These are phyloP conservation scores for Penicillium fimorum DNA, from an alignment of 495 filamentous ascomycete genomes.

Conservation along the genomic window DNA sequence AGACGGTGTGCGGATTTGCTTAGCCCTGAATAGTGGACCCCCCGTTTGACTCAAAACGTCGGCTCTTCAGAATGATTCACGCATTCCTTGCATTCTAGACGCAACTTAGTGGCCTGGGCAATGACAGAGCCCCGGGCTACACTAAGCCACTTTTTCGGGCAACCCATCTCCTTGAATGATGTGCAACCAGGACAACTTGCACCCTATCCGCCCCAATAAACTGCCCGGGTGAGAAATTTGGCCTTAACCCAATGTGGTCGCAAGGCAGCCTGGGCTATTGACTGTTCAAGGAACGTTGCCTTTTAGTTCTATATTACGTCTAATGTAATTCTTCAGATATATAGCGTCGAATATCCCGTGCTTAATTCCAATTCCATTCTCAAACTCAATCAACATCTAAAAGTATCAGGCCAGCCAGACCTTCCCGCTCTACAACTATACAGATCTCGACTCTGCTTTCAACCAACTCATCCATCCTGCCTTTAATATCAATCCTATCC, in stretches of 20 bases:
- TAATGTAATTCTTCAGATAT: background rate
- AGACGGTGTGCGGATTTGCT: conserved; percentile 21
- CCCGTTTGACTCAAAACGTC: conserved; percentile 10
- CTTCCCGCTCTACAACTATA: conserved; percentile 1
- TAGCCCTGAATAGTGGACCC: conserved; percentile 10
- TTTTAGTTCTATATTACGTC: conserved; percentile 2
- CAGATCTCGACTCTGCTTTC: background rate
- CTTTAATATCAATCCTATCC: background rate
- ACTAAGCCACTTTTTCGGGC: conserved; percentile 15
- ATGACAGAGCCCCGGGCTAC: conserved; percentile 10
- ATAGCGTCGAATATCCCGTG: conserved; percentile 7
- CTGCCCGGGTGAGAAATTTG: conserved; percentile 9
- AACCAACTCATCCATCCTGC: background rate
- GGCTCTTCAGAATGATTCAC: conserved; percentile 14
- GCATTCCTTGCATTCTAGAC: conserved; percentile 16
- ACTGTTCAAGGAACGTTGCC: conserved; percentile 13
- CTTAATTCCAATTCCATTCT: conserved; percentile 11
- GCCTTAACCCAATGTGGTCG: conserved; percentile 17
- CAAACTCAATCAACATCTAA: conserved; percentile 13
- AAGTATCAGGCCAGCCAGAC: conserved; percentile 3
- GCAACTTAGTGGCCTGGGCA: conserved; percentile 12
- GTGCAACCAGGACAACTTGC: background rate
- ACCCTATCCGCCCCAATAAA: conserved; percentile 9
- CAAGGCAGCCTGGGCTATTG: conserved; percentile 17
- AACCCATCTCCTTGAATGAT: conserved; percentile 11